Conservation (phyloP, 306 rosid genomes). For the Clitoria ternatea region DNA sequence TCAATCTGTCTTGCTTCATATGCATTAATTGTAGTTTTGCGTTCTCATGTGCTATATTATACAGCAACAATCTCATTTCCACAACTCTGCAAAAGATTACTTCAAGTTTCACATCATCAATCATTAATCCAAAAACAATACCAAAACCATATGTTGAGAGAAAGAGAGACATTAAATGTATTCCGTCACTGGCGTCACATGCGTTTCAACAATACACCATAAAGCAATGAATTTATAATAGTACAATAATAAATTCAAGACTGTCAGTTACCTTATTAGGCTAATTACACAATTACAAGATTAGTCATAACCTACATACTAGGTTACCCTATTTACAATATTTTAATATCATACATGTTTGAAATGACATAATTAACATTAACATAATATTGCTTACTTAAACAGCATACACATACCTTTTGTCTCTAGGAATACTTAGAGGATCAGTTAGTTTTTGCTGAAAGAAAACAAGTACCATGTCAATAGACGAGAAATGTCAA, state of each 20-base stretch:
- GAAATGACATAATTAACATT: conserved; percentile 3
- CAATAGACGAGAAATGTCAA: conserved; percentile 18
- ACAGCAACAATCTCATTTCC: conserved; percentile 54
- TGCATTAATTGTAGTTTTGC: conserved; percentile 64
- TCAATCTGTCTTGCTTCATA: conserved; percentile 53
- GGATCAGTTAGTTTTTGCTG: conserved; percentile 39
- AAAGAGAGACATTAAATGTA: no score
- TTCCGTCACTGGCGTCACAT: no score
- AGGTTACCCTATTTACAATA: no score
- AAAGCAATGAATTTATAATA: no score
- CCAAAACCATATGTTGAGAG: conserved; percentile 21
- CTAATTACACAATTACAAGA: no score
- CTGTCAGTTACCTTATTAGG: no score
- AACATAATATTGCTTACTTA: not conserved
- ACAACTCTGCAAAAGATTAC: conserved; percentile 50
- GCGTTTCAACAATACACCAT: no score
- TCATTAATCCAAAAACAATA: conserved; percentile 21
- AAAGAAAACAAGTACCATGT: conserved; percentile 30
- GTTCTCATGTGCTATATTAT: conserved; percentile 53
- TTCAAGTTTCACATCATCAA: conserved; percentile 16
- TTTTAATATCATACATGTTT: no score
- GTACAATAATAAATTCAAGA: no score
- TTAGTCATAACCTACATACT: no score
- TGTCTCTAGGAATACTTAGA: conserved; percentile 32
- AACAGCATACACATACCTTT: conserved; percentile 50